Percentiles rank a stretch among this genome's conserved stretches.
Conservation (phyloP, 164 flowering plant genomes). For the Magnolia changhungtana region DNA sequence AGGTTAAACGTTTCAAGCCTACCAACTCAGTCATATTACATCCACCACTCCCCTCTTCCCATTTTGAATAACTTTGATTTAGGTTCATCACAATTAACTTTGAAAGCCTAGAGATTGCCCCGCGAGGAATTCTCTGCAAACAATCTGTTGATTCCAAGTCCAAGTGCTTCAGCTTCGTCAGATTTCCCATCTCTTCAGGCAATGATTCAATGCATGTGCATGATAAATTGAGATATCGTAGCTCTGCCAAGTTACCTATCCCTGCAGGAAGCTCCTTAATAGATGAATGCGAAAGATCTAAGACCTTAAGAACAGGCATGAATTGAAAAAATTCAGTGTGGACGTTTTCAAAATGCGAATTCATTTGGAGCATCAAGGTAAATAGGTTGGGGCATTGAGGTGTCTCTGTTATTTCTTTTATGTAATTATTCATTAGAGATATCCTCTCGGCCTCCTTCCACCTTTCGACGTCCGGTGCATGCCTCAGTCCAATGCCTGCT, state of each 20-base stretch:
- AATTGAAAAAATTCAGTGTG: slow-evolving; percentile 4
- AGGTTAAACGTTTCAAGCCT: slow-evolving; percentile 2
- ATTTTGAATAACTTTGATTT: background rate
- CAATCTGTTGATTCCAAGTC: background rate
- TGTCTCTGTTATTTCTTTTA: background rate
- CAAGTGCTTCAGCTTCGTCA: slow-evolving; percentile 13
- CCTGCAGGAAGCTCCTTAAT: slow-evolving; percentile 8
- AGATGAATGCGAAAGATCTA: slow-evolving; percentile 12
- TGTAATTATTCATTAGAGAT: slow-evolving; percentile 8
- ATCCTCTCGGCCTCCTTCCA: slow-evolving; percentile 17
- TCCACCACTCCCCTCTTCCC: background rate
- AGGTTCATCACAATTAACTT: slow-evolving; percentile 7
- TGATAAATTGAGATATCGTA: slow-evolving; percentile 15
- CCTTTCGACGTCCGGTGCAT: slow-evolving; percentile 9
- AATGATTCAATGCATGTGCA: background rate
- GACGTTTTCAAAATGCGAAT: background rate
- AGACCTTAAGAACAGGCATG: slow-evolving; percentile 14
- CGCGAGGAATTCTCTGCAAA: background rate
- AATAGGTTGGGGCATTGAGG: slow-evolving; percentile 18
- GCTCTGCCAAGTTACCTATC: background rate
- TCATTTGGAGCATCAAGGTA: slow-evolving; percentile 16
- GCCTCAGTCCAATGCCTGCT: background rate
- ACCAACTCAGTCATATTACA: slow-evolving; percentile 1
- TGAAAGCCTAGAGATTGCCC: background rate
- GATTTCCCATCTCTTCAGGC: slow-evolving; percentile 1